Conservation (phyloP, 495 filamentous ascomycete species). For the Aspergillus panamensis region DNA sequence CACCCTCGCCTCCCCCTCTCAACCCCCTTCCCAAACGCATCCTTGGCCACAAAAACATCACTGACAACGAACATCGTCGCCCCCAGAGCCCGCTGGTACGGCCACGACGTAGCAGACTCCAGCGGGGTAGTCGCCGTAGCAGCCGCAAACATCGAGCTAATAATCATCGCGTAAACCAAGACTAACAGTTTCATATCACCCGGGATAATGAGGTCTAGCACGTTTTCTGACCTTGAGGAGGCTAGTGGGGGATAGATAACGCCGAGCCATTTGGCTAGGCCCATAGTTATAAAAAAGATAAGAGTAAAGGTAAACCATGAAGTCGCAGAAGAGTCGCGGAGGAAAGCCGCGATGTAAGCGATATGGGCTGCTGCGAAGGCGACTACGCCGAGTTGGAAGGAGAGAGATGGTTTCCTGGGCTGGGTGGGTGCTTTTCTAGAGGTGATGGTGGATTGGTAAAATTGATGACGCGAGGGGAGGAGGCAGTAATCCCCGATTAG, state of each 20-base stretch:
- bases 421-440: background rate
- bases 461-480: constrained; percentile 20
- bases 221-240: background rate
- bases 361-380: constrained; percentile 27
- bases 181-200: constrained; percentile 21
- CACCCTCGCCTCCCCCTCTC: background rate
- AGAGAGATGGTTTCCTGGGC: constrained; percentile 16
- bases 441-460: constrained; percentile 9
- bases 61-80: constrained; percentile 16
- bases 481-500: constrained; percentile 21
- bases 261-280: background rate
- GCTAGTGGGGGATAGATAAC: background rate
- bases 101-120: background rate
- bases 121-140: constrained; percentile 14
- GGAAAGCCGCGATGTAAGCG: constrained; percentile 22
- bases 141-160: constrained; percentile 20
- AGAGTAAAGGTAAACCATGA: constrained; percentile 12
- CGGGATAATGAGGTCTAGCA: constrained; percentile 16
- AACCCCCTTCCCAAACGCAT: constrained; percentile 4
- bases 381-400: constrained; percentile 25
- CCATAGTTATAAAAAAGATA: constrained; percentile 5
- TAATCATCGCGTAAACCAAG: constrained; percentile 18
- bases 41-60: constrained; percentile 16
- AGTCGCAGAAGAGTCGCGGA: constrained; percentile 12
- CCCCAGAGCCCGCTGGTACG: constrained; percentile 8